These are phyloP conservation scores for Prillingera fragicola DNA, from an alignment of 1,284 basidiomycete genomes.

Conservation along the genomic window DNA sequence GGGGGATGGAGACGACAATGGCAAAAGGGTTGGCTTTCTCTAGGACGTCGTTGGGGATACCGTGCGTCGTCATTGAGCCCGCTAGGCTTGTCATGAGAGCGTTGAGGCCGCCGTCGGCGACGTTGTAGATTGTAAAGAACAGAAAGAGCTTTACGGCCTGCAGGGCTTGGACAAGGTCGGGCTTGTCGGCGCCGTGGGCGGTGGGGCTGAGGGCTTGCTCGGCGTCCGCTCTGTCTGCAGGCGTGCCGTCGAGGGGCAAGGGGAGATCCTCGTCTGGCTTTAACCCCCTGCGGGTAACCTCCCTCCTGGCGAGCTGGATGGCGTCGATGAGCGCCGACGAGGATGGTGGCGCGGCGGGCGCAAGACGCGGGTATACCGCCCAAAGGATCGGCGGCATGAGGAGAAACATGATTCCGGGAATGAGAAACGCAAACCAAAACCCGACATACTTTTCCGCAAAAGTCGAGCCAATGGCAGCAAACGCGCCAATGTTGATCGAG, in stretches of 20 bases:
- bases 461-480: conserved; percentile 22
- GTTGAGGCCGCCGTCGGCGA: conserved; percentile 23
- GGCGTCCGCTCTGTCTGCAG: neutral
- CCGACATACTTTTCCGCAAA: conserved; percentile 28
- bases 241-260: neutral
- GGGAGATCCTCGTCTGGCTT: no score
- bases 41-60: conserved; percentile 27
- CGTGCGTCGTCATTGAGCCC: conserved; percentile 27
- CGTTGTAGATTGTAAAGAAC: conserved; percentile 20
- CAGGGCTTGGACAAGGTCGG: neutral
- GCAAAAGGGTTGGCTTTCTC: conserved; percentile 25
- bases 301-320: neutral
- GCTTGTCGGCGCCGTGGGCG: neutral
- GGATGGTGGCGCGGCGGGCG: conserved; percentile 9
- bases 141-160: conserved; percentile 17
- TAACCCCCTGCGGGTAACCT: no score
- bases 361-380: conserved; percentile 10
- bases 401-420: conserved; percentile 21
- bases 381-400: conserved; percentile 21
- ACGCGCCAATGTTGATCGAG: conserved; percentile 26
- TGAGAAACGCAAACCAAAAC: conserved; percentile 23
- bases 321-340: conserved; percentile 12
- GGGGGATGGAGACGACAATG: conserved; percentile 22
- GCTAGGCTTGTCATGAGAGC: conserved; percentile 21
- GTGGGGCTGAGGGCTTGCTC: no score